Percentiles rank a stretch among this genome's conserved stretches.
Evolutionary conservation across 208 protist genomes (phyloP).

Genomic region (Paratrypanosoma confusum): DNA sequence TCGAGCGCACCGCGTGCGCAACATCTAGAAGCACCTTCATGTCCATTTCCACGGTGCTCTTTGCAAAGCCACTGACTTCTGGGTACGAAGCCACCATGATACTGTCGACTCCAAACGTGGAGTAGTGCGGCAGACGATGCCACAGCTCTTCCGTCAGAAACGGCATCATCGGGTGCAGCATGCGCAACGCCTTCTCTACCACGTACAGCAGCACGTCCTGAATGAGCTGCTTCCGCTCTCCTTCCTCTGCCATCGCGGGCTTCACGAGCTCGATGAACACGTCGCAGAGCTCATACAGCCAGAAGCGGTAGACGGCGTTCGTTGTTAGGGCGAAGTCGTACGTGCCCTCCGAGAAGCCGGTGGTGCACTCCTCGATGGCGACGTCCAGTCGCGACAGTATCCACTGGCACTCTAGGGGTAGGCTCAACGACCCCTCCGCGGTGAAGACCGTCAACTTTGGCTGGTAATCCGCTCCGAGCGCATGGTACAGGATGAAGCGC

Average conservation of each 20-base stretch:
- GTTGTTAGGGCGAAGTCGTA: slow-evolving; percentile 92
- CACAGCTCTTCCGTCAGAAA: slow-evolving; percentile 99
- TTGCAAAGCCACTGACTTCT: slow-evolving; percentile 40
- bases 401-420: slow-evolving; percentile 92
- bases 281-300: slow-evolving; percentile 97
- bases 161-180: slow-evolving; percentile 99
- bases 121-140: slow-evolving; percentile 89
- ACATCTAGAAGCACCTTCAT: slow-evolving; percentile 83
- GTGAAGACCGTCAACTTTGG: slow-evolving; percentile 37
- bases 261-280: slow-evolving; percentile 95
- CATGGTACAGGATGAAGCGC: slow-evolving; percentile 91
- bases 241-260: slow-evolving; percentile 75
- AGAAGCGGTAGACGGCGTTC: slow-evolving; percentile 93
- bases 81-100: slow-evolving; percentile 90
- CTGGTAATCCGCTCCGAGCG: slow-evolving; percentile 68
- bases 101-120: slow-evolving; percentile 49
- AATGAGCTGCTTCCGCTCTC: slow-evolving; percentile 59
- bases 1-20: slow-evolving; percentile 77
- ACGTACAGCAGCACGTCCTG: slow-evolving; percentile 88
- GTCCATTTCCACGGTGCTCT: slow-evolving; percentile 46
- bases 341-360: slow-evolving; percentile 46
- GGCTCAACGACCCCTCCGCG: slow-evolving; percentile 16
- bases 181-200: slow-evolving; percentile 87
- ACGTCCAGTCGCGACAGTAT: slow-evolving; percentile 90
- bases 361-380: slow-evolving; percentile 59